Base-by-base conservation (phyloP, 306 rosid genomes). In the Corylus americana region DNA sequence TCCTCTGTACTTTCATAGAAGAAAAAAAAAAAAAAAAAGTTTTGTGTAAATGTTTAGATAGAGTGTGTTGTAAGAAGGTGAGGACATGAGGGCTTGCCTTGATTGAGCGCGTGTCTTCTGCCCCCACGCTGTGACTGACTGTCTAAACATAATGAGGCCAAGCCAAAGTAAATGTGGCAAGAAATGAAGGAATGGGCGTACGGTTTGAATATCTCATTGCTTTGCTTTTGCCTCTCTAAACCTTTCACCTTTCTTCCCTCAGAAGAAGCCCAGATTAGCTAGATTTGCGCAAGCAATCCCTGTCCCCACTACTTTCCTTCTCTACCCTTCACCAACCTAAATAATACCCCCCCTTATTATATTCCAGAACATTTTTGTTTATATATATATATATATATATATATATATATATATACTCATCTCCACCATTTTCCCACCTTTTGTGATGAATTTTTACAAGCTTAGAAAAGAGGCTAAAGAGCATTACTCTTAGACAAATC, bases 271-370 rank as follows among this genome's bases (percentile, higher is more conserved):
- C 90, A 76, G 85, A 86, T 89, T 89, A 88, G 96, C 92, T 90
- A 92, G 92, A 94, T 92, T 92, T 92, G 94, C 91, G 89, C 96
- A 90, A 89, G 94, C 91, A 92, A 85, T 70, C 88, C 78, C 88
- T 87, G 90, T 87, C 90, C 90, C 71, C 75, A 45, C 18, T 70
- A 11, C 1, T 78, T 87, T 78, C 91, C 94, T 63, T 47, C 1
- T 63, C 55, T 89, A 66, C 49, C 90, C 93, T 83, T 78, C n/a
- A 3, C 70, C 78, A 51, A 74, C 67, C 80, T 72, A 17, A 73
- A 83, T 31, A 76, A 83, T 76, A 29, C 39, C 83, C 91, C 91
- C 51, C 31, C 7, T 42, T 42, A 42, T 5, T 42, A 42, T 42
- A 42, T 42, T 42, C 3, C 35, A 31, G 2, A 31, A 31, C 35